Evolutionary conservation across 2,329 filamentous ascomycete species (phyloP).

Genomic region (Ophiosphaerella narmari): DNA sequence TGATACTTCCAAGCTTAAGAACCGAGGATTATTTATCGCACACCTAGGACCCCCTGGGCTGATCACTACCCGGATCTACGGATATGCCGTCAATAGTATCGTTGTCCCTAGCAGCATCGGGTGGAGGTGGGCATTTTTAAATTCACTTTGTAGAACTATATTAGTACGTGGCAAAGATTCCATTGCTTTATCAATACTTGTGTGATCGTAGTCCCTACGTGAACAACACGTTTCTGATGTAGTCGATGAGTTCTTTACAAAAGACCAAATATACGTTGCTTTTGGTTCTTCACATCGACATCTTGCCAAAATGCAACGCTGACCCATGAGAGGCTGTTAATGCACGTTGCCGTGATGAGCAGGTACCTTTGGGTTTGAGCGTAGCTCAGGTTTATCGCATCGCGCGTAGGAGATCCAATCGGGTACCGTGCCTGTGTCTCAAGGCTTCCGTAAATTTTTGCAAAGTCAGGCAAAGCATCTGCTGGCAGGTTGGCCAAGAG

Average conservation of each 20-base stretch:
- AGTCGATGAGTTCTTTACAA: slow-evolving; percentile 19
- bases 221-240: too few species aligned
- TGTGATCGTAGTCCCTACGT: too few species aligned
- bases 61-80: too few species aligned
- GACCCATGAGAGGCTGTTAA: slow-evolving; percentile 31
- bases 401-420: slow-evolving; percentile 55
- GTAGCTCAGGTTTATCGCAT: slow-evolving; percentile 47
- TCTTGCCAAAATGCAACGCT: slow-evolving; percentile 36
- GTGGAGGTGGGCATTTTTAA: too few species aligned
- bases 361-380: slow-evolving; percentile 44
- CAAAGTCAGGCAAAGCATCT: slow-evolving; percentile 43
- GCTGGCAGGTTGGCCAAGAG: slow-evolving; percentile 55
- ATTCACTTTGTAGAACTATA: too few species aligned
- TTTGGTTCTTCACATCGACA: slow-evolving; percentile 37
- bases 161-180: too few species aligned
- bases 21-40: too few species aligned
- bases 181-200: too few species aligned
- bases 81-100: too few species aligned
- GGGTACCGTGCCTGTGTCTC: slow-evolving; percentile 60
- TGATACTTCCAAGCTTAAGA: too few species aligned
- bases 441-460: slow-evolving; percentile 57
- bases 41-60: too few species aligned
- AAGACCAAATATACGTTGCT: slow-evolving; percentile 39
- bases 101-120: too few species aligned
- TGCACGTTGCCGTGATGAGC: slow-evolving; percentile 40